phyloP scores from a whole-genome alignment of 75 land plant species.

The Pinus taeda region DNA sequence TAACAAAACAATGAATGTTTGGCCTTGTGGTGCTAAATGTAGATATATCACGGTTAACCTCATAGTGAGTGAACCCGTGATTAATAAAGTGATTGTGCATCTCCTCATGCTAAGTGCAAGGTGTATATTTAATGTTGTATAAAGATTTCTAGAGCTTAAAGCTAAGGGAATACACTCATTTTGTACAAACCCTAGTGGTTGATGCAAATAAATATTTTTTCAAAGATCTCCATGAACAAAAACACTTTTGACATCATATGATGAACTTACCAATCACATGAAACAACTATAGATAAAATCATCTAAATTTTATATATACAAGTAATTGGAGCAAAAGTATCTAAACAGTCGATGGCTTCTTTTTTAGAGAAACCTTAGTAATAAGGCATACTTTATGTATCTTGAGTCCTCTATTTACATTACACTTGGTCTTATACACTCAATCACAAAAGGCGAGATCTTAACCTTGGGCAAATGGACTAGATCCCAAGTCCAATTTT shows the following conservation, averaged over 20 bases:
- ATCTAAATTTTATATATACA: not conserved
- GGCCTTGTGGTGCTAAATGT: not conserved
- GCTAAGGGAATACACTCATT: not conserved
- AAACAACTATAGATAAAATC: not conserved
- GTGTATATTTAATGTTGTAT: not conserved
- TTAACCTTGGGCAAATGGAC: not conserved
- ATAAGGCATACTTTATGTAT: conserved; percentile 16
- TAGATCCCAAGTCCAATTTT: not conserved
- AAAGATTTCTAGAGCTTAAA: not conserved
- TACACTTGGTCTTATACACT: conserved; percentile 8
- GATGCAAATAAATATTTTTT: not conserved
- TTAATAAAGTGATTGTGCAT: not conserved
- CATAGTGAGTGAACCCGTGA: not conserved
- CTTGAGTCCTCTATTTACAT: not conserved
- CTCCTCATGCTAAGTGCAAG: not conserved
- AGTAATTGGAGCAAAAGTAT: conserved; percentile 9
- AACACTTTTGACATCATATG: too few species aligned
- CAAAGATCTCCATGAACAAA: too few species aligned
- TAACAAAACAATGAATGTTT: not conserved
- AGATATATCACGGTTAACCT: not conserved
- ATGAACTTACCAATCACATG: too few species aligned
- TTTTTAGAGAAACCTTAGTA: conserved; percentile 6
- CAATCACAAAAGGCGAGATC: not conserved
- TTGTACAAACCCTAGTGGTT: not conserved
- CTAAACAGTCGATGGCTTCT: conserved; percentile 1